These are phyloP conservation scores for Lasiosphaeria miniovina DNA, from an alignment of 495 filamentous ascomycete genomes.

Conservation along the genomic window DNA sequence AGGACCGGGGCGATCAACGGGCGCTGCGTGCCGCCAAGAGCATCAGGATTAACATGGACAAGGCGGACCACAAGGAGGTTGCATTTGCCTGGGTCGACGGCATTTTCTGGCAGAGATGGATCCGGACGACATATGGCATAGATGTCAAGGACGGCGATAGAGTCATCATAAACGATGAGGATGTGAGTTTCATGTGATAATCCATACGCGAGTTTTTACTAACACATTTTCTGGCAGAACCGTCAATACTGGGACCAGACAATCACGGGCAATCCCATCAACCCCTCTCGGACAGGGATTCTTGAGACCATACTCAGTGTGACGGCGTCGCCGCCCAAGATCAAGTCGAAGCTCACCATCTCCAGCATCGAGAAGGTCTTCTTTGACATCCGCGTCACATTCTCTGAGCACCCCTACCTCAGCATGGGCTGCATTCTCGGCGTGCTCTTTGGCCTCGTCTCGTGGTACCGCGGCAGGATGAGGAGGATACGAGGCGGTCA, in stretches of 20 bases:
- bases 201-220: not conserved
- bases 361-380: conserved; percentile 72
- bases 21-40: conserved; percentile 85
- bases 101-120: conserved; percentile 96
- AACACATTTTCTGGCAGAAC: conserved; percentile 52
- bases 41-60: conserved; percentile 84
- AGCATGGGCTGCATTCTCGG: conserved; percentile 60
- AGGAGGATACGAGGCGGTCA: conserved; percentile 56
- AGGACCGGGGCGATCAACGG: conserved; percentile 87
- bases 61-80: conserved; percentile 82
- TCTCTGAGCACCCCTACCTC: conserved; percentile 69
- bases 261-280: conserved; percentile 79
- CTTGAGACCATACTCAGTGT: conserved; percentile 87
- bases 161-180: conserved; percentile 96
- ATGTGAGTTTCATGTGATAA: conserved; percentile 58
- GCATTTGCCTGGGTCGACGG: conserved; percentile 98
- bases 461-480: conserved; percentile 58
- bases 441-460: conserved; percentile 43
- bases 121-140: conserved; percentile 89
- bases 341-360: conserved; percentile 83
- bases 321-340: conserved; percentile 67
- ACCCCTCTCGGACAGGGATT: conserved; percentile 88
- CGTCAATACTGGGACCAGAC: conserved; percentile 94
- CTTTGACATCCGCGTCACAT: conserved; percentile 67
- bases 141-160: conserved; percentile 79